Evolutionary conservation across 2,329 filamentous ascomycete genomes (phyloP).

Genomic region (Neurospora sp.): DNA sequence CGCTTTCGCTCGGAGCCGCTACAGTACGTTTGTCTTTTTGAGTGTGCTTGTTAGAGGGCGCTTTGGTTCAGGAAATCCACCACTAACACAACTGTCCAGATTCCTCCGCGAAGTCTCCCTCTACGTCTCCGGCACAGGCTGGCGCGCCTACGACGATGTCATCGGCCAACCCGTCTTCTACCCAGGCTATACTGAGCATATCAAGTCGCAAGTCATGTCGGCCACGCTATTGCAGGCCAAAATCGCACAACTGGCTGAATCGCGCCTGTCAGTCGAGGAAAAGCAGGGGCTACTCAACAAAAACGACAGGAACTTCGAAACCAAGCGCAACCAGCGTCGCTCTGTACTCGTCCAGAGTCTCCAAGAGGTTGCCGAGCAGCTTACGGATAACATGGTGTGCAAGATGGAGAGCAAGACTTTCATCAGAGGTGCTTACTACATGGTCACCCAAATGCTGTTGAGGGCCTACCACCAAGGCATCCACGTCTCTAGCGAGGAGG

Average conservation of each 20-base stretch:
- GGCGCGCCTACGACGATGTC: constrained; percentile 86
- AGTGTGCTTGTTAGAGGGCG: not conserved
- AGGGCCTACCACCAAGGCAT: constrained; percentile 95
- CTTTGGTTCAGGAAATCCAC: not conserved
- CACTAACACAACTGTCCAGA: constrained; percentile 32
- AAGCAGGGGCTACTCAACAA: constrained; percentile 57
- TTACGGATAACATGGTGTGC: constrained; percentile 95
- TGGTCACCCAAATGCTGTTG: constrained; percentile 78
- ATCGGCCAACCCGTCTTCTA: constrained; percentile 94
- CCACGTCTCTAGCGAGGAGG: constrained; percentile 91
- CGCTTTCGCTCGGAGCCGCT: constrained; percentile 67
- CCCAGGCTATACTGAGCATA: constrained; percentile 79
- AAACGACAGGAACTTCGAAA: constrained; percentile 43
- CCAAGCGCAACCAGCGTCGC: constrained; percentile 44
- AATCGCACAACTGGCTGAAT: constrained; percentile 69
- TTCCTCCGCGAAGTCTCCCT: constrained; percentile 91
- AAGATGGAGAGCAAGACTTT: constrained; percentile 96
- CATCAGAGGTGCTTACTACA: constrained; percentile 85
- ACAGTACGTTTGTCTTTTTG: constrained; percentile 31
- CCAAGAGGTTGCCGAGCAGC: constrained; percentile 70
- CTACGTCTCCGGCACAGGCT: constrained; percentile 86
- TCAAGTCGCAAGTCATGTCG: constrained; percentile 68
- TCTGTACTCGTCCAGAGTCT: constrained; percentile 63
- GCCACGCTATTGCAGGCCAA: constrained; percentile 66
- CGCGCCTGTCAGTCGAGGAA: constrained; percentile 64